Percentiles rank a stretch among this genome's conserved stretches.
phyloP scores from a whole-genome alignment of 768 basidiomycete genomes.

The Wakefieldia striispora region DNA sequence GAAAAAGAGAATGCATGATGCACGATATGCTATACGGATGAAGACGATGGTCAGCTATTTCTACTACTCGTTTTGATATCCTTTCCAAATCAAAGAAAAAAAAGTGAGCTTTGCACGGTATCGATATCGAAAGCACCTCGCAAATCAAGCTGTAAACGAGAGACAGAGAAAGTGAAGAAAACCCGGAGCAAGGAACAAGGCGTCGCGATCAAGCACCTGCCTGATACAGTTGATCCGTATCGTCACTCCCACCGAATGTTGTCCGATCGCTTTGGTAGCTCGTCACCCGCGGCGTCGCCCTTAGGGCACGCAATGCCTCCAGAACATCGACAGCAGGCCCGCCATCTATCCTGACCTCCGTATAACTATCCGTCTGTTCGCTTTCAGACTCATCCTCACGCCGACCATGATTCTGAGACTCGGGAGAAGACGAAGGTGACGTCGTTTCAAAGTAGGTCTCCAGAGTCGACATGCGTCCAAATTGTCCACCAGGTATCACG shows the following conservation, averaged over 20 bases:
- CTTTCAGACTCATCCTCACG: not conserved
- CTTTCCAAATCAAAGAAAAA: conserved; percentile 11
- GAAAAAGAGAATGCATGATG: not conserved
- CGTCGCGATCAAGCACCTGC: conserved; percentile 7
- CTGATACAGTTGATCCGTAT: conserved; percentile 18
- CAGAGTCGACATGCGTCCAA: conserved; percentile 41
- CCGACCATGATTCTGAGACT: not conserved
- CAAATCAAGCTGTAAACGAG: conserved; percentile 6
- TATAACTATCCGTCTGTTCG: not conserved
- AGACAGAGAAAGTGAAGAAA: too few relatives aligned
- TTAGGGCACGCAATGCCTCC: conserved; percentile 12
- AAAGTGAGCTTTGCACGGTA: conserved; percentile 6
- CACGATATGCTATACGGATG: conserved; percentile 18
- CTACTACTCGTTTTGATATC: conserved; percentile 5
- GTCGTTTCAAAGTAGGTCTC: conserved; percentile 44
- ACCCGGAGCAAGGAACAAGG: not conserved
- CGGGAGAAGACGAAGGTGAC: conserved; percentile 1
- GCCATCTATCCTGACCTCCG: not conserved
- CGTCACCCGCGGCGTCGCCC: conserved; percentile 1
- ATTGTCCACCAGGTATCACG: conserved; percentile 19
- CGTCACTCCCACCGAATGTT: conserved; percentile 29
- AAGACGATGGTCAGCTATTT: not conserved
- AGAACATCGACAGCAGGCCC: conserved; percentile 13
- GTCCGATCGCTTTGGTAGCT: conserved; percentile 17
- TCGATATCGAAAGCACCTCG: conserved; percentile 4